Evolutionary conservation across 208 protist species (phyloP).

Genomic region (Blechomonas ayalai): DNA sequence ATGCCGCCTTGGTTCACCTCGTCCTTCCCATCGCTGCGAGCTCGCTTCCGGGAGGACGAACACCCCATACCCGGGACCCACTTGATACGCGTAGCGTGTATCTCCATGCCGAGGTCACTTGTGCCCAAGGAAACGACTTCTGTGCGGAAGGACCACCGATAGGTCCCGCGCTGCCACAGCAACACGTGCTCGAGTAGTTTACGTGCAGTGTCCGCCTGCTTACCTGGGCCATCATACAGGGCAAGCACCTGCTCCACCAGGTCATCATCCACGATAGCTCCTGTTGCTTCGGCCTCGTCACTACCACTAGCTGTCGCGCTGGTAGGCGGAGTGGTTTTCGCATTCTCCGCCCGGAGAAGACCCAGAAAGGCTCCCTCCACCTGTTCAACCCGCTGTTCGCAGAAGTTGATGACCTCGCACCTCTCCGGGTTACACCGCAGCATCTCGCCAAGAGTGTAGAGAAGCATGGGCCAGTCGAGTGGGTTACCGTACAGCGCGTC

Average conservation of each 20-base stretch:
- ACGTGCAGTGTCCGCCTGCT: background rate
- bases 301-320: background rate
- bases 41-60: no score
- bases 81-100: constrained; percentile 53
- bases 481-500: constrained; percentile 89
- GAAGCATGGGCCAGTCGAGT: constrained; percentile 68
- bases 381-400: constrained; percentile 81
- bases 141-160: constrained; percentile 31
- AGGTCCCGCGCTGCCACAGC: constrained; percentile 24
- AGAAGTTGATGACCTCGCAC: constrained; percentile 82
- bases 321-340: background rate
- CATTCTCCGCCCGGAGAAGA: constrained; percentile 56
- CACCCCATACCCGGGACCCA: constrained; percentile 21
- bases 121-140: constrained; percentile 32
- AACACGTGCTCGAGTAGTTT: constrained; percentile 16
- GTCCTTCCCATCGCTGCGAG: no score
- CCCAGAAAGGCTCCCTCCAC: constrained; percentile 70
- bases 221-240: background rate
- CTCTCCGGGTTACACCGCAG: constrained; percentile 32
- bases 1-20: no score
- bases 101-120: constrained; percentile 66
- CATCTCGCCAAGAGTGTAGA: constrained; percentile 80
- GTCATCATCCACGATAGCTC: constrained; percentile 7
- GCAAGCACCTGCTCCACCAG: background rate
- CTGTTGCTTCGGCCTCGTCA: background rate